Conservation (phyloP, 2,329 filamentous ascomycete genomes). For the Stagonosporopsis rhizophila region DNA sequence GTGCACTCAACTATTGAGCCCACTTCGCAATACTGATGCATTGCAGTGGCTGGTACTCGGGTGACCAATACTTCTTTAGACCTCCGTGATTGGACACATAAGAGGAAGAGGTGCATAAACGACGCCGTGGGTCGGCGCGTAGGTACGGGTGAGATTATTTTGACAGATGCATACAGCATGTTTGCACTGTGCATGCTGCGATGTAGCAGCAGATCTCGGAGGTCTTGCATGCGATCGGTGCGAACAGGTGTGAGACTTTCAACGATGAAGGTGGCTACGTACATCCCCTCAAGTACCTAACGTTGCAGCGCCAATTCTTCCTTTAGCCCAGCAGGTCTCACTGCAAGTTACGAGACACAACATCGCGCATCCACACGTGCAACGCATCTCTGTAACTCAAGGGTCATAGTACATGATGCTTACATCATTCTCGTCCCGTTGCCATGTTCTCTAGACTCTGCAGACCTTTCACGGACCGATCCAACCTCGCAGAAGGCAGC, state of each 20-base stretch:
- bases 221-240: constrained; percentile 8
- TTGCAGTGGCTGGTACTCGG: constrained; percentile 20
- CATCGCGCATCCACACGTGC: constrained; percentile 13
- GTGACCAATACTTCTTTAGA: constrained; percentile 18
- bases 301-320: constrained; percentile 5
- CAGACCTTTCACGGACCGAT: background rate
- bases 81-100: constrained; percentile 23
- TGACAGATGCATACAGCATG: constrained; percentile 6
- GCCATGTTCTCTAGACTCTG: constrained; percentile 9
- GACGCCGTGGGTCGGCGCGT: constrained; percentile 33
- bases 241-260: constrained; percentile 9
- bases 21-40: constrained; percentile 9
- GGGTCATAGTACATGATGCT: constrained; percentile 12
- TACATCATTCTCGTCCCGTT: constrained; percentile 8
- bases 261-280: background rate
- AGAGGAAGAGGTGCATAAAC: constrained; percentile 33
- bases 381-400: constrained; percentile 9
- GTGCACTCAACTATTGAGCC: constrained; percentile 5
- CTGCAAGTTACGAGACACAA: constrained; percentile 11
- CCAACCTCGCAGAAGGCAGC: constrained; percentile 6
- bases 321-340: constrained; percentile 8
- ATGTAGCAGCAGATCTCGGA: constrained; percentile 2
- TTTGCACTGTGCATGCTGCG: background rate
- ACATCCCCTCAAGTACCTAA: constrained; percentile 16
- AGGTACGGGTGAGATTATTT: constrained; percentile 23